A percentile compares a stretch with the other conserved stretches of the same genome.
Evolutionary conservation across 768 basidiomycete genomes (phyloP).

Genomic region (Hericium coralloides): DNA sequence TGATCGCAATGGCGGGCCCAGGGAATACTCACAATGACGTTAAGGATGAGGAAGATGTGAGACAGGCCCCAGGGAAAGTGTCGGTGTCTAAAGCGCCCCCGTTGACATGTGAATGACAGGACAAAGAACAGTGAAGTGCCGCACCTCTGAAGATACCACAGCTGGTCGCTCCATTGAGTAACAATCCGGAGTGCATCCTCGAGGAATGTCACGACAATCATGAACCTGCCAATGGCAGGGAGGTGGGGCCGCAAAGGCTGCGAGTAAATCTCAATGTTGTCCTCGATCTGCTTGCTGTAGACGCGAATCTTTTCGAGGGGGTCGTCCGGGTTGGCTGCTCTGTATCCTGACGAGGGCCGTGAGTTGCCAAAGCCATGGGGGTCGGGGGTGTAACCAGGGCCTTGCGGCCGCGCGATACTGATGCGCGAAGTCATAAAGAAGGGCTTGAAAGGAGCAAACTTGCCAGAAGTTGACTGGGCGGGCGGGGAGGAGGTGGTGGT

Average conservation of each 20-base stretch:
- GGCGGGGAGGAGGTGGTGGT: neutral
- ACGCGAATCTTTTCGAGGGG: constrained; percentile 70
- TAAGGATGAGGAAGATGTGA: constrained; percentile 85
- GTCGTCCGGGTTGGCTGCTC: constrained; percentile 74
- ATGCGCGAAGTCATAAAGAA: constrained; percentile 70
- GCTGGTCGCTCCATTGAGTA: constrained; percentile 94
- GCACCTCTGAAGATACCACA: constrained; percentile 96
- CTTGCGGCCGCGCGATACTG: constrained; percentile 65
- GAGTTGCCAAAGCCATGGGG: constrained; percentile 77
- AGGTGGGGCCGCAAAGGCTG: constrained; percentile 92
- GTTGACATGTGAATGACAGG: constrained; percentile 8
- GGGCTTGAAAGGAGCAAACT: neutral
- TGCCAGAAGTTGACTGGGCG: constrained; percentile 5
- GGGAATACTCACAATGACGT: constrained; percentile 70
- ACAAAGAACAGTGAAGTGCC: constrained; percentile 19
- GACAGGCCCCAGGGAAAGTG: constrained; percentile 94
- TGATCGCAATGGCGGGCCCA: neutral
- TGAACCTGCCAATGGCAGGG: constrained; percentile 89
- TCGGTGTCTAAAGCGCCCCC: constrained; percentile 57
- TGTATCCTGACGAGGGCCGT: constrained; percentile 59
- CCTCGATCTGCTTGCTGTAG: constrained; percentile 74
- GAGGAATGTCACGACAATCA: constrained; percentile 97
- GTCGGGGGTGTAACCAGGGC: constrained; percentile 47
- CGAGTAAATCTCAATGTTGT: constrained; percentile 85
- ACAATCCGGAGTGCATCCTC: constrained; percentile 93